phyloP scores from a whole-genome alignment of 139 green algal genomes.

The Chlorella sp. region DNA sequence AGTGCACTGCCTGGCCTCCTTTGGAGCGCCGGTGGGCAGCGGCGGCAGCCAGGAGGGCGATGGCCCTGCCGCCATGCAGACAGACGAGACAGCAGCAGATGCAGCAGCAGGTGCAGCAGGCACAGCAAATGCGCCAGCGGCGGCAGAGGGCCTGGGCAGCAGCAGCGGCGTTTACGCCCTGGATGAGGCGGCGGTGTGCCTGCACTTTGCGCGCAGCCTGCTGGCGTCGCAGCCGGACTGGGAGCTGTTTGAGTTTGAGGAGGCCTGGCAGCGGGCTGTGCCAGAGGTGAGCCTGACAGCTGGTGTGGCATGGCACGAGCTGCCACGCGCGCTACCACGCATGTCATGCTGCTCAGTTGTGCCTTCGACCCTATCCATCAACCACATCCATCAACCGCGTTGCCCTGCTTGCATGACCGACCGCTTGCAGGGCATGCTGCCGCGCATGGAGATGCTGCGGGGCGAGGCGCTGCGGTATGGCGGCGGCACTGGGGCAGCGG shows the following conservation, averaged over 20 bases:
- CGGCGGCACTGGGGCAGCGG: slow-evolving; percentile 9
- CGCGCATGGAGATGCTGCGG: slow-evolving; percentile 48
- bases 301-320: too few relatives aligned
- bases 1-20: slow-evolving; percentile 61
- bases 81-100: neutral
- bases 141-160: neutral
- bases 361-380: too few relatives aligned
- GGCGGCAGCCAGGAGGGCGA: neutral
- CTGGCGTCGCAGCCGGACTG: slow-evolving; percentile 25
- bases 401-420: too few relatives aligned
- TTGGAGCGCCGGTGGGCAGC: slow-evolving; percentile 11
- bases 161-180: slow-evolving; percentile 3
- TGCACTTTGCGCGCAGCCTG: slow-evolving; percentile 34
- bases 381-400: too few relatives aligned
- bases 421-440: slow-evolving; percentile 33
- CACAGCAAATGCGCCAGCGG: neutral
- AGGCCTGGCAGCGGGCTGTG: slow-evolving; percentile 22
- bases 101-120: neutral
- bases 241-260: slow-evolving; percentile 33
- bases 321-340: too few relatives aligned
- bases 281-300: slow-evolving; percentile 33
- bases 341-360: too few relatives aligned
- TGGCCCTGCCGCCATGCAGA: neutral
- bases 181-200: slow-evolving; percentile 32
- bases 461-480: slow-evolving; percentile 46